phyloP scores from a whole-genome alignment of 2,329 filamentous ascomycete species.

The Akanthomyces muscarius region DNA sequence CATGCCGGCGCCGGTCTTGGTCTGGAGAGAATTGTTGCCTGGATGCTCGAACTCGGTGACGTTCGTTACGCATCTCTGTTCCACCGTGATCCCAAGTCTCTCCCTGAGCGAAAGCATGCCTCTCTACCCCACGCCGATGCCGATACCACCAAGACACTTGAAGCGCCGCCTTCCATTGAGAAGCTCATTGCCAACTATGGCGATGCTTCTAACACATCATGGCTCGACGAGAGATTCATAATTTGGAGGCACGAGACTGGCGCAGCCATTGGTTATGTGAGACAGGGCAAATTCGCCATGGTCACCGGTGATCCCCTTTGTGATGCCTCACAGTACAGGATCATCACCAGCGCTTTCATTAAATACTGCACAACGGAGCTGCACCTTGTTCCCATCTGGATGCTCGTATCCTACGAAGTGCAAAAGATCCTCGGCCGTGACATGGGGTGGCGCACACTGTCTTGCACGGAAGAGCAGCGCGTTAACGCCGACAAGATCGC shows the following conservation, averaged over 20 bases:
- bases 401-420: constrained; percentile 74
- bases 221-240: constrained; percentile 83
- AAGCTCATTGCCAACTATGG: constrained; percentile 94
- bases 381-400: constrained; percentile 76
- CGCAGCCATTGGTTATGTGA: constrained; percentile 79
- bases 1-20: constrained; percentile 90
- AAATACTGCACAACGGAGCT: constrained; percentile 67
- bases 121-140: constrained; percentile 82
- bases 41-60: constrained; percentile 81
- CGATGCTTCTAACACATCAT: constrained; percentile 89
- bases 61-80: constrained; percentile 85
- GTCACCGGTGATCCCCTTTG: constrained; percentile 85
- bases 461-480: constrained; percentile 84
- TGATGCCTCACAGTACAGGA: constrained; percentile 69
- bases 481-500: constrained; percentile 72
- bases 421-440: constrained; percentile 77
- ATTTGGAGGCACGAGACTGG: constrained; percentile 85
- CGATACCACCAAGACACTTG: constrained; percentile 59
- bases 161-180: constrained; percentile 68
- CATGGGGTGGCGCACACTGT: constrained; percentile 83
- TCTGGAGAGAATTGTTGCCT: constrained; percentile 81
- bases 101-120: constrained; percentile 61
- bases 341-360: constrained; percentile 70
- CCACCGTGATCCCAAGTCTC: constrained; percentile 81
- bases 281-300: constrained; percentile 72